Evolutionary conservation across 495 filamentous ascomycete species (phyloP).

Genomic region (Penicillium turbatum): DNA sequence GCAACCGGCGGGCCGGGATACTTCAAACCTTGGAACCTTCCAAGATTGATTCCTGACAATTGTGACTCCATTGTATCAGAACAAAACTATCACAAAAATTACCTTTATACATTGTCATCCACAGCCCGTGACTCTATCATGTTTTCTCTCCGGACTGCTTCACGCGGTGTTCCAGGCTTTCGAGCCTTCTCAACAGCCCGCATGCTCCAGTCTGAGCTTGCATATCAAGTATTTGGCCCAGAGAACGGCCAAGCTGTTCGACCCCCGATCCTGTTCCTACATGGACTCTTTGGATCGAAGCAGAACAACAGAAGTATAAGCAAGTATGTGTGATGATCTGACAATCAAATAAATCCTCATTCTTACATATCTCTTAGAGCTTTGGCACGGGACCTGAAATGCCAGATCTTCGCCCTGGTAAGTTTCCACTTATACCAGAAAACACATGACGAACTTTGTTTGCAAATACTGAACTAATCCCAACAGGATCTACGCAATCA

Average conservation of each 20-base stretch:
- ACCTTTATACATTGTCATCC: not conserved
- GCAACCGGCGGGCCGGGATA: no score
- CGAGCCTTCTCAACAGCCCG: conserved; percentile 39
- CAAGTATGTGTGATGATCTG: conserved; percentile 63
- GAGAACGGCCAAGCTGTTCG: conserved; percentile 32
- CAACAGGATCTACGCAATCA: conserved; percentile 87
- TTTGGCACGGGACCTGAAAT: conserved; percentile 74
- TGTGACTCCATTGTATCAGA: no score
- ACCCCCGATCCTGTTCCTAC: conserved; percentile 80
- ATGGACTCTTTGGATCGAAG: conserved; percentile 94
- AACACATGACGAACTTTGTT: not conserved
- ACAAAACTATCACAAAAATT: not conserved
- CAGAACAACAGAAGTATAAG: conserved; percentile 94
- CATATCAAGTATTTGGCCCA: conserved; percentile 42
- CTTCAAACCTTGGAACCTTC: no score
- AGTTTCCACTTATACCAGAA: conserved; percentile 21
- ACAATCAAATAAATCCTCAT: not conserved
- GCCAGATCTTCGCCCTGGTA: conserved; percentile 81
- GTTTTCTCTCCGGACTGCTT: conserved; percentile 20
- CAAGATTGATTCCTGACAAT: no score
- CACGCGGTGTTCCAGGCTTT: conserved; percentile 14
- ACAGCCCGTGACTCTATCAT: conserved; percentile 6
- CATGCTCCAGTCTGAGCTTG: conserved; percentile 28
- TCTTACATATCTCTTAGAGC: conserved; percentile 49
- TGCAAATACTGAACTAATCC: not conserved